Conservation (phyloP, 257 asterid genomes). For the Solanum okadae region DNA sequence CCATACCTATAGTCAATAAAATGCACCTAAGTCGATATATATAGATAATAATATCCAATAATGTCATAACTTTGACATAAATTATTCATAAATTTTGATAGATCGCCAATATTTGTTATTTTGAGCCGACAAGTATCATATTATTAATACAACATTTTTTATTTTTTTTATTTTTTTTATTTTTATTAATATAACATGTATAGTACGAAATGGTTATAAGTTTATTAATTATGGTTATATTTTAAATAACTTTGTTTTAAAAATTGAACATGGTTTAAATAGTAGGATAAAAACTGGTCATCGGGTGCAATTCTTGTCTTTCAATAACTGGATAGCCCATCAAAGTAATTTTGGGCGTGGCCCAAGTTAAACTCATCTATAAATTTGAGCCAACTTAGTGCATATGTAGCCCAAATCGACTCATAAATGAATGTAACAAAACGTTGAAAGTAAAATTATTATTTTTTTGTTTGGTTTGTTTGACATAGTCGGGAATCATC, state of each 20-base stretch:
- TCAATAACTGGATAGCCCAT: neutral
- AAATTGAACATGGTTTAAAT: neutral
- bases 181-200: neutral
- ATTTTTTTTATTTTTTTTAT: no score
- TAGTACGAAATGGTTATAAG: neutral
- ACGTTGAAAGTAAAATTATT: no score
- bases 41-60: no score
- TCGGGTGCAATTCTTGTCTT: neutral
- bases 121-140: no score
- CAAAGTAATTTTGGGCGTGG: neutral
- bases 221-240: neutral
- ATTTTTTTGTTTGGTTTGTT: no score
- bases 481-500: neutral
- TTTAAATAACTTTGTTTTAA: neutral
- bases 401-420: neutral
- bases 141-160: no score
- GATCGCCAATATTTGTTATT: neutral
- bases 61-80: no score
- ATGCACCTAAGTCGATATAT: neutral
- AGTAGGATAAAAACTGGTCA: neutral
- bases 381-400: neutral
- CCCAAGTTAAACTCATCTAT: neutral
- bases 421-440: no score
- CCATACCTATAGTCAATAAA: no score
- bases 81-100: no score